These are phyloP conservation scores for Ramaria rubella DNA, from an alignment of 768 basidiomycete species.

Conservation along the genomic window DNA sequence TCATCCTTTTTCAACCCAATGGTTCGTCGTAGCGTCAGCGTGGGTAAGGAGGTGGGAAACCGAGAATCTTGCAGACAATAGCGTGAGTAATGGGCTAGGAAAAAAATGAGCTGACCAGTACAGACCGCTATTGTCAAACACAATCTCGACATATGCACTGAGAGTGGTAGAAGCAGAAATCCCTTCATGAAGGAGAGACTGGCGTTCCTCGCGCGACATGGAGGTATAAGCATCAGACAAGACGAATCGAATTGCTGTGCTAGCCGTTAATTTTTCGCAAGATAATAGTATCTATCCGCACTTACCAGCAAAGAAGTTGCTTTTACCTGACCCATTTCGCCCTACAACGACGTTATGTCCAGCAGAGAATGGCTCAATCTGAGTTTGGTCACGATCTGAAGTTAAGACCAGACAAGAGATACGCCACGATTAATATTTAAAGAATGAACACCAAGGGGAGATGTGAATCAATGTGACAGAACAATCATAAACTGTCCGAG, in stretches of 20 bases:
- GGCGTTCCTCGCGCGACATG: constrained; percentile 89
- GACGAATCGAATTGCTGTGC: constrained; percentile 88
- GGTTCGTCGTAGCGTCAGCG: constrained; percentile 83
- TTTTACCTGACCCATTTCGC: constrained; percentile 96
- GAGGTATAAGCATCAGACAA: constrained; percentile 96
- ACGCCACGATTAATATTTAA: too few relatives aligned
- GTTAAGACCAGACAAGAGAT: too few relatives aligned
- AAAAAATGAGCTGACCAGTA: neutral
- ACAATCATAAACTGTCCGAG: constrained; percentile 9
- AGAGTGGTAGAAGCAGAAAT: constrained; percentile 81
- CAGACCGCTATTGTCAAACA: neutral
- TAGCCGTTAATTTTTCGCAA: constrained; percentile 39
- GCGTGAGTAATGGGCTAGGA: constrained; percentile 1
- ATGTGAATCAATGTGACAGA: too few relatives aligned
- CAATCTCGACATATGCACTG: constrained; percentile 75
- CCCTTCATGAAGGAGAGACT: constrained; percentile 90
- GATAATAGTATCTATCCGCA: neutral
- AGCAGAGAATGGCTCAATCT: constrained; percentile 91
- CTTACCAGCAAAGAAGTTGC: constrained; percentile 94
- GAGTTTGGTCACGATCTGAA: constrained; percentile 77
- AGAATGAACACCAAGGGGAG: too few relatives aligned
- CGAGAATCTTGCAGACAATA: constrained; percentile 55
- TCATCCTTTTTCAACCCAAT: constrained; percentile 99
- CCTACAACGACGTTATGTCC: constrained; percentile 96
- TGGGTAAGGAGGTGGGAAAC: constrained; percentile 86